Base-by-base conservation (phyloP, 1,284 basidiomycete species). In the Coriolopsis trogii region DNA sequence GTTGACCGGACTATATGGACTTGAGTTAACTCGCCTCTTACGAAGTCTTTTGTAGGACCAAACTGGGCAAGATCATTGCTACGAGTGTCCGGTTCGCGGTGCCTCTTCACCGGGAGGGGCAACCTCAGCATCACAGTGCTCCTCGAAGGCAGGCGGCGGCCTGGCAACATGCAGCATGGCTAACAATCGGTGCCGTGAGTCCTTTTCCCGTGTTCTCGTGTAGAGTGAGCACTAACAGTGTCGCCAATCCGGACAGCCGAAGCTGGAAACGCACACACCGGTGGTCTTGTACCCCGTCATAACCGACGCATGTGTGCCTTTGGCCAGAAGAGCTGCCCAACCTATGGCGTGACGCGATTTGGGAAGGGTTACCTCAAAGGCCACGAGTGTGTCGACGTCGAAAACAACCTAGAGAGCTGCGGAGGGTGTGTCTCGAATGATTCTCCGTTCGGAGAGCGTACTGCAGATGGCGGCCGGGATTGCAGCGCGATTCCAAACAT, bases 401-500 rank as follows among this genome's bases (percentile, higher is more conserved):
- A 52, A 25, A 49, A 45, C 55, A 59, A 61, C 47, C 56, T 65
- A 20, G 63, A 65, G 56, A 55, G 56, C 36, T 65, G 63, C 53
- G 63, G 63, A 30, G 63, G 62, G 24, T 62, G 63, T 46, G 61
- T 55, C 20, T 41, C 31, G 30, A 49, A 46, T 26, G 58, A 60
- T 43, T 61, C 56, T 28, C 57, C 59, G 45, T 52, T 61, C 51
- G 59, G 56, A 18, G 52, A 56, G 51, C 38, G 34, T 16, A 47
- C 26, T 20, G 28, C 42, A 18, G 52, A 43, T 31, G 60, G 55
- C 10, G 63, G 63, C 16, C 34, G 60, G 21, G 61, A 63, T 51
- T 65, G 63, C 52, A 58, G 56, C 46, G 61, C 61, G 20, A 63
- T 63, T 37, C 63, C 63, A 26, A 49, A 61, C 42, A 58, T 62